Percentiles rank a stretch among this genome's conserved stretches.
These are phyloP conservation scores for Solanum neorickii DNA, from an alignment of 257 asterid species.

Conservation along the genomic window DNA sequence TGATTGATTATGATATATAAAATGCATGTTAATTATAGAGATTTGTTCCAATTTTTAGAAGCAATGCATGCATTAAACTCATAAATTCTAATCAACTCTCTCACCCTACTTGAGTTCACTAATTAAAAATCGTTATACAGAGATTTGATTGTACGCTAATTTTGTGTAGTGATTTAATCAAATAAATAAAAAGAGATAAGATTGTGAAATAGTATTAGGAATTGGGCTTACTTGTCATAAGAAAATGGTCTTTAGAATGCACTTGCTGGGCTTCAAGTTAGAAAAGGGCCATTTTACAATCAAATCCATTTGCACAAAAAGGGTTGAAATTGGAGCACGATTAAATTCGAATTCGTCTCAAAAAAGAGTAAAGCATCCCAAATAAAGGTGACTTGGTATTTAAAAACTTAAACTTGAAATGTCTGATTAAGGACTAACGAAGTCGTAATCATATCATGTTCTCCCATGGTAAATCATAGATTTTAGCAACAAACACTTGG, in stretches of 20 bases:
- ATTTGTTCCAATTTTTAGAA: neutral
- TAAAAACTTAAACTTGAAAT: too few relatives aligned
- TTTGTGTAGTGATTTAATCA: neutral
- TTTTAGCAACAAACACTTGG: neutral
- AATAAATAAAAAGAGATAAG: neutral
- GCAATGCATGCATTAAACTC: neutral
- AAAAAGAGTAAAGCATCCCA: too few relatives aligned
- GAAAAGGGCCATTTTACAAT: neutral
- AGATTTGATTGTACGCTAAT: neutral
- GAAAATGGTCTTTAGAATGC: neutral
- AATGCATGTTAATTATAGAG: neutral
- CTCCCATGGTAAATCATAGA: too few relatives aligned
- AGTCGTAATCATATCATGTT: neutral
- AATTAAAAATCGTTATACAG: neutral
- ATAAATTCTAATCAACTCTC: neutral
- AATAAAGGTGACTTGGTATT: too few relatives aligned
- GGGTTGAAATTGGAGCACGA: fast-evolving
- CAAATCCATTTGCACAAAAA: neutral
- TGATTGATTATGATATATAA: neutral
- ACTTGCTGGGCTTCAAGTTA: neutral
- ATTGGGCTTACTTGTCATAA: neutral
- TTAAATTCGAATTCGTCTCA: too few relatives aligned
- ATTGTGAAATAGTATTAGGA: neutral
- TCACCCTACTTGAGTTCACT: neutral
- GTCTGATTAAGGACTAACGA: too few relatives aligned